Evolutionary conservation across 2,329 filamentous ascomycete genomes (phyloP).

Genomic region (Exophiala sp.): DNA sequence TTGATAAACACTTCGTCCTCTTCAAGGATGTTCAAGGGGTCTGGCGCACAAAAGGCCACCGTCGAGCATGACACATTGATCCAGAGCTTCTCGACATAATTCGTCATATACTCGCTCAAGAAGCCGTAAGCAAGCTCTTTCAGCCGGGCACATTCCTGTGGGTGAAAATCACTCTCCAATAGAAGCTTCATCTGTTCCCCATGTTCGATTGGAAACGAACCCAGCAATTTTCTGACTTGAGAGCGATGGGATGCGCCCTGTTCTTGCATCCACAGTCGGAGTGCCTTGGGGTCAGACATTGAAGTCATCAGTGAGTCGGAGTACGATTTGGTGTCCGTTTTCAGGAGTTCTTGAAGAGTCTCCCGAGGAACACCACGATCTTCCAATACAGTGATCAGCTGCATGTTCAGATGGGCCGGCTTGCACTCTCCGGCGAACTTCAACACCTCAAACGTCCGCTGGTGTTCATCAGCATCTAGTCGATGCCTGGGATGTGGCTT

Average conservation of each 20-base stretch:
- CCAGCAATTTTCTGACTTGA: slow-evolving; percentile 23
- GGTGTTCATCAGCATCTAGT: slow-evolving; percentile 35
- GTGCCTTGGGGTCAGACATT: slow-evolving; percentile 7
- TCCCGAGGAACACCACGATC: slow-evolving; percentile 45
- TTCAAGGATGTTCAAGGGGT: slow-evolving; percentile 47
- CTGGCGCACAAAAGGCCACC: slow-evolving; percentile 52
- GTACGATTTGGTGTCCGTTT: slow-evolving; percentile 35
- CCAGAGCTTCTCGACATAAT: slow-evolving; percentile 43
- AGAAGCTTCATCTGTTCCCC: slow-evolving; percentile 36
- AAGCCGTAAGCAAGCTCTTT: slow-evolving; percentile 32
- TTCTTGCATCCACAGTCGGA: slow-evolving; percentile 26
- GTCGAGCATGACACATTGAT: slow-evolving; percentile 49
- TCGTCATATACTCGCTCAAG: slow-evolving; percentile 38
- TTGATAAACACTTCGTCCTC: slow-evolving; percentile 52
- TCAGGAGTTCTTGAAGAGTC: slow-evolving; percentile 40
- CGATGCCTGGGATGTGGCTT: slow-evolving; percentile 37
- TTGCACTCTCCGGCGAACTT: slow-evolving; percentile 32
- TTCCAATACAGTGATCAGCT: slow-evolving; percentile 51
- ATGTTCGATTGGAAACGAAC: slow-evolving; percentile 35
- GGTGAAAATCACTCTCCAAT: slow-evolving; percentile 43
- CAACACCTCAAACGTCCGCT: slow-evolving; percentile 54
- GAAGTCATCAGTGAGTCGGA: slow-evolving; percentile 32
- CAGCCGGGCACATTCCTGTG: slow-evolving; percentile 38
- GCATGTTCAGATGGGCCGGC: slow-evolving; percentile 41
- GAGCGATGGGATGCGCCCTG: background rate